phyloP scores from a whole-genome alignment of 176 grass and related monocot genomes.

The Avena sativa region DNA sequence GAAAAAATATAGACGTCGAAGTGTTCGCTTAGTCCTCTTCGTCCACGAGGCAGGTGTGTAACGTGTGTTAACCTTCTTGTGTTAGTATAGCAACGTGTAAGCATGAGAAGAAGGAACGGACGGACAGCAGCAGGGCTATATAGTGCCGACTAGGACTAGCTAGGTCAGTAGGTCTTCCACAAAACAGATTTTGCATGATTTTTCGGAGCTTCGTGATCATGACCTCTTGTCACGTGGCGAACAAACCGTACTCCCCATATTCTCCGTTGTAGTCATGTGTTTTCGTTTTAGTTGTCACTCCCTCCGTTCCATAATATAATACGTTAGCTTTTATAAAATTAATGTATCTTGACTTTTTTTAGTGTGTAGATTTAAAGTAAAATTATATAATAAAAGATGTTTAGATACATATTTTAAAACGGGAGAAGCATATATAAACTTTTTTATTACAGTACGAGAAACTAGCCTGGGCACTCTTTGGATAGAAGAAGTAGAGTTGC shows the following conservation, averaged over 20 bases:
- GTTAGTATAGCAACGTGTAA: neutral
- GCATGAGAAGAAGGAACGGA: neutral
- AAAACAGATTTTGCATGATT: neutral
- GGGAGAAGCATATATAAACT: too few relatives aligned
- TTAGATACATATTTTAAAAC: too few relatives aligned
- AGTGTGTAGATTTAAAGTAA: too few relatives aligned
- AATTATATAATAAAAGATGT: too few relatives aligned
- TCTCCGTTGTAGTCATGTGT: too few relatives aligned
- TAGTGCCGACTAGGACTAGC: neutral
- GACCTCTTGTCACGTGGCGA: neutral
- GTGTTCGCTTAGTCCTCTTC: neutral
- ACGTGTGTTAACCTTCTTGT: constrained; percentile 3
- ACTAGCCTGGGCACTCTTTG: too few relatives aligned
- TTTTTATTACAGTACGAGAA: too few relatives aligned
- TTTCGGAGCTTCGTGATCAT: neutral
- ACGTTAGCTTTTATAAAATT: too few relatives aligned
- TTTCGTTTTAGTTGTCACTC: too few relatives aligned
- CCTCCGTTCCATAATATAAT: too few relatives aligned
- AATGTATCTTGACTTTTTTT: too few relatives aligned
- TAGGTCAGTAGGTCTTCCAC: neutral
- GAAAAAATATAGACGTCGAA: neutral
- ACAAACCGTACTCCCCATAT: neutral
- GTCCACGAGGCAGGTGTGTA: neutral
- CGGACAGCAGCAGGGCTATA: neutral
- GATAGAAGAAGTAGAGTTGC: neutral